phyloP scores from a whole-genome alignment of 176 grass and related monocot species.

The Chrysopogon serrulatus region DNA sequence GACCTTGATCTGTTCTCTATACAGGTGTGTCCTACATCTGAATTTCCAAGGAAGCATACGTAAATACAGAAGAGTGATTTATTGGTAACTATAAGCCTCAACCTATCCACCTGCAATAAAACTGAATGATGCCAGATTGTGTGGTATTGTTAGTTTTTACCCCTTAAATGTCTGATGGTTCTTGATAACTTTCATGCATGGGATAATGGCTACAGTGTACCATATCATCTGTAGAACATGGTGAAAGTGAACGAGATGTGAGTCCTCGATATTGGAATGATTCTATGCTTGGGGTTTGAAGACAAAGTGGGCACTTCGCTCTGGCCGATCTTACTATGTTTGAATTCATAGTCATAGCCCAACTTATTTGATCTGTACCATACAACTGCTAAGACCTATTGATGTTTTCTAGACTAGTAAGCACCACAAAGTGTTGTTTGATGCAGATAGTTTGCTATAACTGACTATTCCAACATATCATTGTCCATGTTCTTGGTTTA shows the following conservation, averaged over 20 bases:
- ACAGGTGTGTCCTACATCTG: conserved; percentile 50
- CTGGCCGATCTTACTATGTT: not conserved
- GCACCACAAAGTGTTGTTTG: not conserved
- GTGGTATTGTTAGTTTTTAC: not conserved
- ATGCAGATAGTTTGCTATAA: not conserved
- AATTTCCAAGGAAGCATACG: not conserved
- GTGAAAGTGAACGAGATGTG: not conserved
- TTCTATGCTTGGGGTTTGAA: not conserved
- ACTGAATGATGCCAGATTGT: not conserved
- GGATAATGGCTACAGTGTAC: not conserved
- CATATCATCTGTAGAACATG: not conserved
- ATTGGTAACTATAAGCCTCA: not conserved
- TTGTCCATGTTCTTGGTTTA: not conserved
- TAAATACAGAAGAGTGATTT: not conserved
- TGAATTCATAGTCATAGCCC: not conserved
- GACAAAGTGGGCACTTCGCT: not conserved
- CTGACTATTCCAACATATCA: not conserved
- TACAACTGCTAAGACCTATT: not conserved
- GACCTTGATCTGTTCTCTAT: conserved; percentile 99
- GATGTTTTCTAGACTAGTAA: not conserved
- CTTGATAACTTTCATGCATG: not conserved
- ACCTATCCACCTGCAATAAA: not conserved
- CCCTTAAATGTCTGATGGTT: not conserved
- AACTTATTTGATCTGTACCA: not conserved
- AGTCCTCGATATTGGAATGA: not conserved